Evolutionary conservation across 768 basidiomycete species (phyloP).

Genomic region (Russula vinacea): DNA sequence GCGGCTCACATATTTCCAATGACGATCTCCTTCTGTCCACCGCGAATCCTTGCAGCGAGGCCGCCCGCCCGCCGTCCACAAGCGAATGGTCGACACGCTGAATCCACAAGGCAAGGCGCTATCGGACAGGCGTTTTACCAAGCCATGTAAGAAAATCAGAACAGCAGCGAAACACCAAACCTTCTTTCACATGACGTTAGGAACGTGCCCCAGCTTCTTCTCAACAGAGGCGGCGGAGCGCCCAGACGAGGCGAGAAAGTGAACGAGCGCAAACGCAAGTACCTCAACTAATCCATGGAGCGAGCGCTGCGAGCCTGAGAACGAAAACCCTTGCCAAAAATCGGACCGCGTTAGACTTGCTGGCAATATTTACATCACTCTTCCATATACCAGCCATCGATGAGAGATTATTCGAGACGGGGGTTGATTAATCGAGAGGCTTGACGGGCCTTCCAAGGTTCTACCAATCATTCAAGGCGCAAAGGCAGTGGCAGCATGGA

Average conservation of each 20-base stretch:
- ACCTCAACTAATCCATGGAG: not conserved
- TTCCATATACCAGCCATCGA: not conserved
- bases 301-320: too few species aligned
- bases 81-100: not conserved
- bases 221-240: constrained; percentile 13
- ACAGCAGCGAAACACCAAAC: constrained; percentile 3
- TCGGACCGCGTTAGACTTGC: constrained; percentile 4
- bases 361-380: not conserved
- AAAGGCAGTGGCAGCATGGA: not conserved
- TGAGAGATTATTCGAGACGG: too few species aligned
- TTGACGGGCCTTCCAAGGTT: not conserved
- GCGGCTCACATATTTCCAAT: constrained; percentile 1
- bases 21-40: not conserved
- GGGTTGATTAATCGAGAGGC: not conserved
- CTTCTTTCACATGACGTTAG: constrained; percentile 15
- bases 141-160: not conserved
- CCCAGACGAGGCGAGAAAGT: not conserved
- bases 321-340: not conserved
- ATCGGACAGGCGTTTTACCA: not conserved
- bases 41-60: not conserved
- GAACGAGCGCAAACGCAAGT: not conserved
- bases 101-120: constrained; percentile 7
- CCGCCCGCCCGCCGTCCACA: not conserved
- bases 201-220: constrained; percentile 5
- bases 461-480: not conserved